phyloP scores from a whole-genome alignment of 1,284 basidiomycete species.

The Tausonia pullulans region DNA sequence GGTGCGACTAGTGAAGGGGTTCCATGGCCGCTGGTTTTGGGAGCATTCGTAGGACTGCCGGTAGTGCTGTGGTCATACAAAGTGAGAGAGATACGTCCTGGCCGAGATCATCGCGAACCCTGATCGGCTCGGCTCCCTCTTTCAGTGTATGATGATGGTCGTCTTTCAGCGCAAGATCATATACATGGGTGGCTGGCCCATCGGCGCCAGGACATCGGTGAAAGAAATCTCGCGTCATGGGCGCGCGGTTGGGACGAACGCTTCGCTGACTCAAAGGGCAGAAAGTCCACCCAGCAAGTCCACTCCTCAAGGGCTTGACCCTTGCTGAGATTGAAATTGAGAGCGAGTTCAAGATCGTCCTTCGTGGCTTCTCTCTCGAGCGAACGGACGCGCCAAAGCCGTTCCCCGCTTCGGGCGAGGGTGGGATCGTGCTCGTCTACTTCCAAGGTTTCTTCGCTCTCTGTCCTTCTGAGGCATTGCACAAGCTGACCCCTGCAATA shows the following conservation, averaged over 20 bases:
- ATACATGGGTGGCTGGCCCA: slow-evolving; percentile 13
- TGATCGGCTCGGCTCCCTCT: neutral
- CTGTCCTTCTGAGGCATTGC: neutral
- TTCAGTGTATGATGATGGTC: slow-evolving; percentile 11
- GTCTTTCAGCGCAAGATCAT: slow-evolving; percentile 12
- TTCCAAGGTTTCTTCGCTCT: slow-evolving; percentile 6
- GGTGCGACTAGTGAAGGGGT: neutral
- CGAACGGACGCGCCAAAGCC: neutral
- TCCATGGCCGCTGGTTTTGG: slow-evolving; percentile 1
- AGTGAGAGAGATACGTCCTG: neutral
- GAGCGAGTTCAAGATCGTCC: neutral
- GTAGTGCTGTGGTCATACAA: slow-evolving; percentile 10
- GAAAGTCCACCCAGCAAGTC: slow-evolving; percentile 5
- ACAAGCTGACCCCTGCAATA: neutral
- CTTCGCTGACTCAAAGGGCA: neutral
- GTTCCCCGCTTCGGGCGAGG: neutral
- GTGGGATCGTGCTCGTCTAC: neutral
- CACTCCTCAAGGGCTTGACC: neutral
- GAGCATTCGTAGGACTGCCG: slow-evolving; percentile 4
- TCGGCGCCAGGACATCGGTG: neutral
- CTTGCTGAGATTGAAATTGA: slow-evolving; percentile 1
- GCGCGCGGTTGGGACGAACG: neutral
- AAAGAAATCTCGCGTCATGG: neutral
- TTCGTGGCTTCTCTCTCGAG: slow-evolving; percentile 2
- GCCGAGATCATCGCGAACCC: neutral